A percentile compares a stretch with the other conserved stretches of the same genome.
Evolutionary conservation across 306 rosid genomes (phyloP).

Genomic region (Corylus avellana): DNA sequence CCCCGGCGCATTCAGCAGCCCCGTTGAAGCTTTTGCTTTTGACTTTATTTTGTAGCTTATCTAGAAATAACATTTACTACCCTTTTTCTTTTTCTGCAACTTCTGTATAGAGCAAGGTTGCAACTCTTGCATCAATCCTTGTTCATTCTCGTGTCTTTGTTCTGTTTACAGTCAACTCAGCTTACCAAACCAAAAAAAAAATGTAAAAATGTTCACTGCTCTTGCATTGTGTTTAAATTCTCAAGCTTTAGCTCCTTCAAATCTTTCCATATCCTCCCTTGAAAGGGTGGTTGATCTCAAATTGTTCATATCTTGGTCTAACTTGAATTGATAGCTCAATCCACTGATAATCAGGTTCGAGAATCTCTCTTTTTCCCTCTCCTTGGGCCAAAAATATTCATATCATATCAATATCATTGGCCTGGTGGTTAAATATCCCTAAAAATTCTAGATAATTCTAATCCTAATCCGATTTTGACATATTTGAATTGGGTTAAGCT

Average conservation of each 20-base stretch:
- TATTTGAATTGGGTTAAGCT: no score
- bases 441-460: no score
- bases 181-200: constrained; percentile 23
- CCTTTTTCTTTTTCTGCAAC: constrained; percentile 42
- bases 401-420: no score
- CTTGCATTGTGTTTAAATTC: neutral
- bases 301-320: no score
- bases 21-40: constrained; percentile 17
- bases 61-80: constrained; percentile 10
- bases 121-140: constrained; percentile 33
- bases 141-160: constrained; percentile 27
- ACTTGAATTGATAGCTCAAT: no score
- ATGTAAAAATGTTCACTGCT: neutral
- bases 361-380: no score
- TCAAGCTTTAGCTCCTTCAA: neutral
- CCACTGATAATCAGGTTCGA: no score
- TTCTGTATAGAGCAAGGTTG: constrained; percentile 58
- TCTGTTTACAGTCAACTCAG: constrained; percentile 15
- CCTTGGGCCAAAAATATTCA: no score
- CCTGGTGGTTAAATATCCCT: no score
- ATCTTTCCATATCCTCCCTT: neutral
- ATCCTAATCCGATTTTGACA: no score
- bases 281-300: no score
- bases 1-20: constrained; percentile 45
- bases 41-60: constrained; percentile 24